phyloP scores from a whole-genome alignment of 176 grass and related monocot genomes.

The Carex parvula region DNA sequence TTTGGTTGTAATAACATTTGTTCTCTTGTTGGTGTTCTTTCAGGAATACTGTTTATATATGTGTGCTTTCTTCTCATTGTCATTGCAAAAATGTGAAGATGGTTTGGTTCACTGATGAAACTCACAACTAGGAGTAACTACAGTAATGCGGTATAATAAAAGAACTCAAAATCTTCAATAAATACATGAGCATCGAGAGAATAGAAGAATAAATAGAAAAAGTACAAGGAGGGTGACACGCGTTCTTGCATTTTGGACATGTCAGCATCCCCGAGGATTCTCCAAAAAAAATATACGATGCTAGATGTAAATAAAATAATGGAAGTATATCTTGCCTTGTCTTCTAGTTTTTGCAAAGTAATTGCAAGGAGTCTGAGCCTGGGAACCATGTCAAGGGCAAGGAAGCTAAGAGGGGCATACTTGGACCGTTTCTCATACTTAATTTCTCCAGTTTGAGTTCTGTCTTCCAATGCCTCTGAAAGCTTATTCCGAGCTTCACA shows the following conservation, averaged over 20 bases:
- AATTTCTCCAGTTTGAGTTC: conserved; percentile 28
- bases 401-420: conserved; percentile 73
- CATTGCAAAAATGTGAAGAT: conserved; percentile 8
- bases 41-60: not conserved
- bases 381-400: conserved; percentile 70
- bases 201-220: conserved; percentile 14
- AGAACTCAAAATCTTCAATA: conserved; percentile 5
- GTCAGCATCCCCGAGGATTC: too few relatives aligned
- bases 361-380: conserved; percentile 68
- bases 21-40: not conserved
- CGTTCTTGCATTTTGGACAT: too few relatives aligned
- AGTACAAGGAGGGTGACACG: too few relatives aligned
- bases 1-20: conserved; percentile 2
- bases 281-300: conserved; percentile 5
- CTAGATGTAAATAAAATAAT: not conserved
- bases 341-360: conserved; percentile 67
- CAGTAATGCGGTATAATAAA: conserved; percentile 1
- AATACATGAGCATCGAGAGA: not conserved
- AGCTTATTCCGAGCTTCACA: conserved; percentile 58
- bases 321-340: conserved; percentile 54
- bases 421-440: conserved; percentile 43
- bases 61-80: not conserved
- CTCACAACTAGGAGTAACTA: conserved; percentile 15
- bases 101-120: not conserved
- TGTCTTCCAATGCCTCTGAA: conserved; percentile 63